phyloP scores from a whole-genome alignment of 495 filamentous ascomycete species.

The Bryoglossum gracile region DNA sequence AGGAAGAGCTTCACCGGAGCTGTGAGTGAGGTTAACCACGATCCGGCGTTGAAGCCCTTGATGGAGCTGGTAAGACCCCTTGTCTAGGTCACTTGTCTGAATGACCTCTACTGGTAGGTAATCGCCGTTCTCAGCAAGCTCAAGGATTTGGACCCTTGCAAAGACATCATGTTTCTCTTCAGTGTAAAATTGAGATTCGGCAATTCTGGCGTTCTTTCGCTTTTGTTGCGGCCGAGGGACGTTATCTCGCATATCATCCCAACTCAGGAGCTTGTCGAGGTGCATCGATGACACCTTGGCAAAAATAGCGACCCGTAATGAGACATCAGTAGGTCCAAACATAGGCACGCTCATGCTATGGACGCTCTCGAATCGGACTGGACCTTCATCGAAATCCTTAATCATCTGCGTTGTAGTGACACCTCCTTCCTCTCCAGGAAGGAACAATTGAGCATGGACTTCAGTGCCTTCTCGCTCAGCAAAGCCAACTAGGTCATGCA shows the following conservation, averaged over 20 bases:
- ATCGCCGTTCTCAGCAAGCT: conserved; percentile 82
- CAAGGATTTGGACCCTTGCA: conserved; percentile 75
- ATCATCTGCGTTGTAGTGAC: conserved; percentile 92
- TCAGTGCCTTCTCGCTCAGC: conserved; percentile 93
- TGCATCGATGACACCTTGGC: conserved; percentile 89
- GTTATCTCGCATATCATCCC: conserved; percentile 94
- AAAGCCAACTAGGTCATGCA: conserved; percentile 95
- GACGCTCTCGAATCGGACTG: conserved; percentile 91
- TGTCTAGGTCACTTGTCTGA: conserved; percentile 72
- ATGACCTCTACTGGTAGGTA: conserved; percentile 91
- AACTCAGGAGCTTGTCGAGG: conserved; percentile 93
- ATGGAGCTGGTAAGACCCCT: conserved; percentile 86
- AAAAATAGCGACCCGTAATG: conserved; percentile 86
- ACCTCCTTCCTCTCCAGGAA: conserved; percentile 88
- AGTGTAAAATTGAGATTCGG: conserved; percentile 84
- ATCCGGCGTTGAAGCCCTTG: conserved; percentile 91
- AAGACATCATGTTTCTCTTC: conserved; percentile 94
- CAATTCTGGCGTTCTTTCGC: conserved; percentile 64
- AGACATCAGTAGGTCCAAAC: conserved; percentile 64
- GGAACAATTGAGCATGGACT: conserved; percentile 92
- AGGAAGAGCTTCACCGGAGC: conserved; percentile 75
- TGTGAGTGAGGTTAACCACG: conserved; percentile 77
- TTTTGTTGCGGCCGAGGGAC: conserved; percentile 44
- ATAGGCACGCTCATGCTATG: conserved; percentile 98
- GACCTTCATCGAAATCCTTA: conserved; percentile 88